Conservation (phyloP, 306 rosid genomes). For the Phaseolus lunatus region DNA sequence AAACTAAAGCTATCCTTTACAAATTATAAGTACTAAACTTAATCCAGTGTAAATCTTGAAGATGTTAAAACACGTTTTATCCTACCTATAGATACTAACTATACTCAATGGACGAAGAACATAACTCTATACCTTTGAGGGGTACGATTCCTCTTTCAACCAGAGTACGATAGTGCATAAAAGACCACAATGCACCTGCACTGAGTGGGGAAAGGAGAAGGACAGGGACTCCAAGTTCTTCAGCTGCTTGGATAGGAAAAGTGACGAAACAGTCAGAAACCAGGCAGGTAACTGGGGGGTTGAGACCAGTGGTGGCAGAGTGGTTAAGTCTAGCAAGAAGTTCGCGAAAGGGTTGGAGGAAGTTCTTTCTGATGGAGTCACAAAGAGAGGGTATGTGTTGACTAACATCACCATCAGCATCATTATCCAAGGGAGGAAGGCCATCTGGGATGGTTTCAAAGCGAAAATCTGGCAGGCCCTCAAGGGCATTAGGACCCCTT, state of each 20-base stretch:
- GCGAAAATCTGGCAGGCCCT: conserved; percentile 18
- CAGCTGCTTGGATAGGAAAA: conserved; percentile 43
- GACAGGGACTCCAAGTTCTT: conserved; percentile 36
- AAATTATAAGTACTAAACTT: background rate
- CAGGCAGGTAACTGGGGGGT: conserved; percentile 37
- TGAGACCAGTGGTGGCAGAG: conserved; percentile 6
- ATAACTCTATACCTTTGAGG: conserved; percentile 38
- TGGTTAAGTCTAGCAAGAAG: conserved; percentile 36
- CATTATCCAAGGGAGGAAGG: conserved; percentile 37
- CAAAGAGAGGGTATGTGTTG: conserved; percentile 42
- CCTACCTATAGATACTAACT: background rate
- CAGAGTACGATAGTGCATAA: conserved; percentile 16
- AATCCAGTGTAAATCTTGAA: background rate
- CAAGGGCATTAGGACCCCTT: conserved; percentile 34
- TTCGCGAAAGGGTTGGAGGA: conserved; percentile 24
- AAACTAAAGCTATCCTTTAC: background rate
- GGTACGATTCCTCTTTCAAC: conserved; percentile 30
- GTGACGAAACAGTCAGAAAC: conserved; percentile 32
- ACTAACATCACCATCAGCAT: conserved; percentile 10
- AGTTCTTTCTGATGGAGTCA: conserved; percentile 32
- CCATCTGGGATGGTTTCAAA: conserved; percentile 50
- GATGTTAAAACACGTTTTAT: background rate
- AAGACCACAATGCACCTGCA: conserved; percentile 2
- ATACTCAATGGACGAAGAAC: background rate
- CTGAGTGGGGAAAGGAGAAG: conserved; percentile 23